These are phyloP conservation scores for Termitomyces sp. DNA, from an alignment of 768 basidiomycete genomes.

Conservation along the genomic window DNA sequence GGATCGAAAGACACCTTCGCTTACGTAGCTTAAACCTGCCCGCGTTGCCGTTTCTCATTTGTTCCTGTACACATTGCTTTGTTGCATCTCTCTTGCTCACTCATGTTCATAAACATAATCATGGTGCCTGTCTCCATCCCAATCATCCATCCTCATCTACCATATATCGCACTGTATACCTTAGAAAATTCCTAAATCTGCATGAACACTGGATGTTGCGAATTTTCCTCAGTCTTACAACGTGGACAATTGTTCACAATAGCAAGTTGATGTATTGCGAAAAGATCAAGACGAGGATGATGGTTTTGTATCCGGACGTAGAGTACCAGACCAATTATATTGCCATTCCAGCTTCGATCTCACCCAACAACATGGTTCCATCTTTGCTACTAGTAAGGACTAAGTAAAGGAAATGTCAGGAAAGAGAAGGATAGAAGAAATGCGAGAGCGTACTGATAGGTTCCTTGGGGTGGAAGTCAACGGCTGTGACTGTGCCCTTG, in stretches of 20 bases:
- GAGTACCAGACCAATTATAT: constrained; percentile 28
- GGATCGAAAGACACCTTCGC: constrained; percentile 87
- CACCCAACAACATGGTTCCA: constrained; percentile 87
- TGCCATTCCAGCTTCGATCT: constrained; percentile 69
- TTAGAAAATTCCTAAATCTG: constrained; percentile 1
- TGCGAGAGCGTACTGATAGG: constrained; percentile 73
- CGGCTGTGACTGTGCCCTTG: constrained; percentile 93
- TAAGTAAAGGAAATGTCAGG: constrained; percentile 26
- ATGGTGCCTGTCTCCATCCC: not conserved
- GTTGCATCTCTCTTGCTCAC: not conserved
- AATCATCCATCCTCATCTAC: constrained; percentile 4
- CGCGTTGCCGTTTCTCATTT: not conserved
- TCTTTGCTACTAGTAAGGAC: constrained; percentile 94
- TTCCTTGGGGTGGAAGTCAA: constrained; percentile 95
- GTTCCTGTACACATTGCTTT: constrained; percentile 8
- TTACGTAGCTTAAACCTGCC: constrained; percentile 57
- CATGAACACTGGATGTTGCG: not conserved
- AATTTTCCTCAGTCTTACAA: not conserved
- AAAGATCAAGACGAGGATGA: not conserved
- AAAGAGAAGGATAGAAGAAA: not conserved
- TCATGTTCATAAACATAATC: not conserved
- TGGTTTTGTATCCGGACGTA: not conserved
- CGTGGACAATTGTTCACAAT: not conserved
- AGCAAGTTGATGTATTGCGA: not conserved
- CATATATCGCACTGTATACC: constrained; percentile 14